These are phyloP conservation scores for Schizosaccharomyces lindneri DNA, from an alignment of 805 yeast species.

Conservation along the genomic window DNA sequence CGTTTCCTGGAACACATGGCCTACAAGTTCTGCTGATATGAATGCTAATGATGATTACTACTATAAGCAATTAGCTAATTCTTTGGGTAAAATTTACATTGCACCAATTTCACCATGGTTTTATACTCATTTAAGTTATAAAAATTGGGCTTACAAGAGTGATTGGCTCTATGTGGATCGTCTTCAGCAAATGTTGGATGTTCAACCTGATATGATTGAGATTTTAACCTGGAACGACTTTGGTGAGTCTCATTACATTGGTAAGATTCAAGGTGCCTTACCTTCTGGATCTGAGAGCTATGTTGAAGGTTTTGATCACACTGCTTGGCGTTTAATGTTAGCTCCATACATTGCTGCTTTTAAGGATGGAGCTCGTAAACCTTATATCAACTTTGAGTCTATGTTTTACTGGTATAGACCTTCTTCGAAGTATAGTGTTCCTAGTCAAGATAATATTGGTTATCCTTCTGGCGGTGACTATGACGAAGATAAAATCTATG, in stretches of 20 bases:
- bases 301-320: neutral
- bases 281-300: neutral
- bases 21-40: neutral
- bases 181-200: constrained; percentile 2
- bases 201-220: constrained; percentile 5
- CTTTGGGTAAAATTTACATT: constrained; percentile 2
- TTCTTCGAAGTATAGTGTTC: neutral
- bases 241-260: constrained; percentile 5
- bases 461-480: neutral
- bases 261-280: neutral
- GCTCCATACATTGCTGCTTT: neutral
- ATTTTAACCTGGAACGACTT: constrained; percentile 4
- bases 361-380: neutral
- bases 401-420: constrained; percentile 1
- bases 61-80: neutral
- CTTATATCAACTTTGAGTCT: neutral
- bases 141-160: constrained; percentile 4
- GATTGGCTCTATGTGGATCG: constrained; percentile 2
- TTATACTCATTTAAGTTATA: constrained; percentile 1
- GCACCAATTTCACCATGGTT: constrained; percentile 5
- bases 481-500: neutral
- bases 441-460: neutral
- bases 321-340: neutral
- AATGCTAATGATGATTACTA: neutral
- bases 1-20: constrained; percentile 4